Percentiles rank a stretch among this genome's conserved stretches.
Evolutionary conservation across 2,329 filamentous ascomycete genomes (phyloP).

Genomic region (Neocucurbitaria cava): DNA sequence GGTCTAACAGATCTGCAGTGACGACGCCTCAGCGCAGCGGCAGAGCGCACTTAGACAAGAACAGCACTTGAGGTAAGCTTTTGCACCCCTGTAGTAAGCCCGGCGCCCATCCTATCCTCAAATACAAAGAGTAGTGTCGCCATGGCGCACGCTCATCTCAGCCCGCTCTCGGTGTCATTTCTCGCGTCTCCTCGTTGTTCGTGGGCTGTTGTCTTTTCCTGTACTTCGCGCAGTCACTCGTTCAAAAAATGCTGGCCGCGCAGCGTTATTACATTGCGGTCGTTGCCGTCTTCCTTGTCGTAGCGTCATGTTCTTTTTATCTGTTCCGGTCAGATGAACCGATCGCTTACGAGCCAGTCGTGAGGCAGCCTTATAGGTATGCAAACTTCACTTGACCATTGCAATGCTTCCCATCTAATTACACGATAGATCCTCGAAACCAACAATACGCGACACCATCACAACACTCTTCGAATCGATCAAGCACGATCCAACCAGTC

Average conservation of each 20-base stretch:
- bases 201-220: background rate
- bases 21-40: background rate
- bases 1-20: background rate
- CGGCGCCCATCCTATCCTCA: background rate
- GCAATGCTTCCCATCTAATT: background rate
- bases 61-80: background rate
- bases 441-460: slow-evolving; percentile 20
- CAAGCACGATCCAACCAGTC: slow-evolving; percentile 16
- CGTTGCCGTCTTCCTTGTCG: slow-evolving; percentile 18
- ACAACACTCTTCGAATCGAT: slow-evolving; percentile 21
- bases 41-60: background rate
- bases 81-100: background rate
- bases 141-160: background rate
- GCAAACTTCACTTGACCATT: background rate
- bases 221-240: background rate
- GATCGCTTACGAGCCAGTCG: slow-evolving; percentile 5
- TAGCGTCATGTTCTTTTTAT: slow-evolving; percentile 15
- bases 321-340: slow-evolving; percentile 12
- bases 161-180: background rate
- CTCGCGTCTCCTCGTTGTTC: background rate
- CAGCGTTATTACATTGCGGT: slow-evolving; percentile 18
- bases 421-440: slow-evolving; percentile 6
- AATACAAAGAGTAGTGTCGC: background rate
- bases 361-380: slow-evolving; percentile 16
- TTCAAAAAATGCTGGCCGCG: slow-evolving; percentile 19